Base-by-base conservation (phyloP, 1,284 basidiomycete genomes). In the Phaffia rhodozyma region DNA sequence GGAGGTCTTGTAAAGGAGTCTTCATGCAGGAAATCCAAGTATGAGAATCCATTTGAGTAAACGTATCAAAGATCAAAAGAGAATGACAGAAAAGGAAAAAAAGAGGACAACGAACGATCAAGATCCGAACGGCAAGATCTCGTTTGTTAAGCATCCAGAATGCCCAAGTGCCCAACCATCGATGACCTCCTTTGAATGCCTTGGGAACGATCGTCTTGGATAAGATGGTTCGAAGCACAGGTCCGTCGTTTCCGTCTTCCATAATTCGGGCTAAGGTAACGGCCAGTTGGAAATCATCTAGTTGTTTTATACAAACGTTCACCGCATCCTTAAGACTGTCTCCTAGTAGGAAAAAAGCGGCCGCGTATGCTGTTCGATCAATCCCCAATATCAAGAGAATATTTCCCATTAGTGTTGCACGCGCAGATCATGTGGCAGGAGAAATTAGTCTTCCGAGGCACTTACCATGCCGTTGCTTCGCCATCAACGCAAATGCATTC, bases 81-180 rank as follows among this genome's bases (percentile, higher is more conserved):
- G 13, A 43, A 43, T 16, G 5, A 5, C 32, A 4, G 9, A 30
- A 20, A 25, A 51, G n/a, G 30, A 30, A 18, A 30, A 49, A 13
- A 25, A 23, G 27, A 20, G 23, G 52, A 9, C 43, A 27, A 72
- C 83, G 71, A 72, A 90, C 89, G 67, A 93, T 75, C 23, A 94
- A 79, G 55, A 91, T 84, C 55, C 86, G 82, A 23, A 96, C 88
- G 1, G 91, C 86, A 18, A 96, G 73, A 75, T 97, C 92, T 57
- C 88, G 80, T 43, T 89, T 80, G 68, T 85, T 84, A 32, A 97
- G 78, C 67, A 90, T 78, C 90, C 92, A 96, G 74, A 97, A 92
- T 3, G 89, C 89, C 94, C 93, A 98, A 67, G 86, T 90, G n/a
- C 84, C 89, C n/a, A 97, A 78, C 87, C 89, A 97, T 47, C 94